Conservation (phyloP, 192 early-diverging fungal genomes). For the Martensiomyces pterosporus region DNA sequence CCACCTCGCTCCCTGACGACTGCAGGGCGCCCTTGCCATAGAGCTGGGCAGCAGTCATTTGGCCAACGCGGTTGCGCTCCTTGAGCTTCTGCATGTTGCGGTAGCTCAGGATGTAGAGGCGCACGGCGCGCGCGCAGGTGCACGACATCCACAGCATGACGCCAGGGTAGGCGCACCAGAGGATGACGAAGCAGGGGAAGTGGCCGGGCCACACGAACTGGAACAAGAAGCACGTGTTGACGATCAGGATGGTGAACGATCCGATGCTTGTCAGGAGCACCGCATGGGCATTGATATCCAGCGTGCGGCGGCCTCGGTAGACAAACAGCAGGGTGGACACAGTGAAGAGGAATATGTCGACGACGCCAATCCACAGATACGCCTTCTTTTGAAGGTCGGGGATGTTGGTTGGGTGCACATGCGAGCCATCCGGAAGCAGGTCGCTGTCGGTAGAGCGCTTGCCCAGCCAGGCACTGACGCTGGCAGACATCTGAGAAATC, state of each 20-base stretch:
- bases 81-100: constrained; percentile 48
- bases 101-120: constrained; percentile 48
- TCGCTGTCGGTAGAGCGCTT: constrained; percentile 5
- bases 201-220: constrained; percentile 51
- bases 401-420: constrained; percentile 17
- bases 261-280: constrained; percentile 49
- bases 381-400: constrained; percentile 19
- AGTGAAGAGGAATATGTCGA: constrained; percentile 39
- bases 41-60: constrained; percentile 48
- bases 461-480: neutral
- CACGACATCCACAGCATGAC: constrained; percentile 52
- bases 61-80: constrained; percentile 46
- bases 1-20: constrained; percentile 16
- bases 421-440: constrained; percentile 37
- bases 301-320: constrained; percentile 43
- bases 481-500: no score
- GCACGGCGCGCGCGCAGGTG: constrained; percentile 46
- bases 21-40: constrained; percentile 42
- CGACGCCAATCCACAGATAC: constrained; percentile 47
- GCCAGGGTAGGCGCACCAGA: constrained; percentile 50
- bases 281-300: constrained; percentile 44
- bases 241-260: constrained; percentile 39
- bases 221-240: constrained; percentile 51
- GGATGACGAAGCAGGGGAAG: constrained; percentile 50
- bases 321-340: constrained; percentile 42